Evolutionary conservation across 305 asterid genomes (phyloP).

Genomic region (Fraxinus sp.): DNA sequence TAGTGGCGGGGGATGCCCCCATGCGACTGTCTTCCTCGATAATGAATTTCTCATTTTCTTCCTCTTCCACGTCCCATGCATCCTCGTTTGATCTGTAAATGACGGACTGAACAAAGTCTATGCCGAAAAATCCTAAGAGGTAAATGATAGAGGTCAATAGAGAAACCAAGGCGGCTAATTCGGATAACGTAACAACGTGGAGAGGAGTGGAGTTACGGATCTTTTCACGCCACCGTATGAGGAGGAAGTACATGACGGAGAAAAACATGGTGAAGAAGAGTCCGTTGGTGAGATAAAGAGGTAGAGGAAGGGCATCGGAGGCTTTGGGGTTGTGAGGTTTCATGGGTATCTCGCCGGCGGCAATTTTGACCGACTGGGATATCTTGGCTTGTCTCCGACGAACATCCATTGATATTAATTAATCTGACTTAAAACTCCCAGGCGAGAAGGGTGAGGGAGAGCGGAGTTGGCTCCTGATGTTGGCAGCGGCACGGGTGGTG

Average conservation of each 20-base stretch:
- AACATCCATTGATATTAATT: conserved; percentile 20
- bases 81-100: conserved; percentile 31
- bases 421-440: neutral
- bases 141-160: conserved; percentile 40
- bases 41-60: conserved; percentile 18
- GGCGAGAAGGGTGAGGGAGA: neutral
- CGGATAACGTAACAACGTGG: conserved; percentile 41
- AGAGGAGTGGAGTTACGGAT: conserved; percentile 45
- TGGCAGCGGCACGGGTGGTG: neutral
- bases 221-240: conserved; percentile 44
- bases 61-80: conserved; percentile 44
- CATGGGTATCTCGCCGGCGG: conserved; percentile 20
- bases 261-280: conserved; percentile 42
- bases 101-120: conserved; percentile 42
- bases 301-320: conserved; percentile 35
- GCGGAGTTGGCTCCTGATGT: neutral
- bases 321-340: conserved; percentile 25
- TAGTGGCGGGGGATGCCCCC: conserved; percentile 25
- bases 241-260: conserved; percentile 49
- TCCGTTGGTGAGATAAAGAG: conserved; percentile 35
- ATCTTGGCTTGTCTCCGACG: conserved; percentile 24
- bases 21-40: conserved; percentile 33
- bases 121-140: conserved; percentile 37
- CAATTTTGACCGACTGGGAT: neutral
- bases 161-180: conserved; percentile 37